phyloP scores from a whole-genome alignment of 129 eudicot species.

The carrot (Daucus carota) region DH1_v3.0 NC_030386.2:14280001-14280500 shows the following conservation, averaged over 20 bases:
- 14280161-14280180: conserved; percentile 46
- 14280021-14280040: conserved; percentile 24
- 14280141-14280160: conserved; percentile 78
- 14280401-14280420: background rate
- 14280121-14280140: conserved; percentile 91
- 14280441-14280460: conserved; percentile 1
- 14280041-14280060: conserved; percentile 37
- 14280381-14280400: conserved; percentile 4
- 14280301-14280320: conserved; percentile 33
- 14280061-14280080: conserved; percentile 21
- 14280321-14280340: conserved; percentile 34
- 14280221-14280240: conserved; percentile 31
- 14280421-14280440: background rate
- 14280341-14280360: conserved; percentile 17
- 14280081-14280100: conserved; percentile 14
- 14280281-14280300: conserved; percentile 23
- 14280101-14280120: conserved; percentile 13
- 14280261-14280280: conserved; percentile 17
- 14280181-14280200: conserved; percentile 40
- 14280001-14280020: background rate
- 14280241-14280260: conserved; percentile 7
- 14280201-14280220: conserved; percentile 24
- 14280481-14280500: conserved; percentile 30
- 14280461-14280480: conserved; percentile 20
- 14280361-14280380: conserved; percentile 33